phyloP scores from a whole-genome alignment of 2,329 filamentous ascomycete genomes.

The Ascochyta koolunga region DNA sequence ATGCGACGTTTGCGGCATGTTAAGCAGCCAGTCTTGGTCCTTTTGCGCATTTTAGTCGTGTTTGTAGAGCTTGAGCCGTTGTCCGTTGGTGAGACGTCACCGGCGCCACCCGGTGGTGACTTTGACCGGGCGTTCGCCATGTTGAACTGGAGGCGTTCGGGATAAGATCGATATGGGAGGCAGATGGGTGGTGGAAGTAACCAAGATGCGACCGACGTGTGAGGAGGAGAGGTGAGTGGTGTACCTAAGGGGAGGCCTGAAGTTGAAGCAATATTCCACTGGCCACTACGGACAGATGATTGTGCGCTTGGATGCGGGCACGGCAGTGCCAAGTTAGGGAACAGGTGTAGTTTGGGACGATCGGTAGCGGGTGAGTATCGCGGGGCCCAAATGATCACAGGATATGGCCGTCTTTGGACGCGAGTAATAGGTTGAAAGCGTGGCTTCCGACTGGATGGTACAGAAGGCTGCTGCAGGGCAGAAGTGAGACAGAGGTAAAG shows the following conservation, averaged over 20 bases:
- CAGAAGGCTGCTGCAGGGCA: conserved; percentile 22
- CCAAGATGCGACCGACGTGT: not conserved
- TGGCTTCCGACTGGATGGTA: conserved; percentile 21
- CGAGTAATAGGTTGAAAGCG: conserved; percentile 18
- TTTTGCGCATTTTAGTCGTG: conserved; percentile 47
- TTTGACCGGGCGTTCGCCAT: conserved; percentile 34
- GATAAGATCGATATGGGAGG: not conserved
- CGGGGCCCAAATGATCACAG: conserved; percentile 19
- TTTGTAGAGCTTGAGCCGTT: conserved; percentile 22
- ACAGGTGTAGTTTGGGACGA: conserved; percentile 25
- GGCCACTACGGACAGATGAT: conserved; percentile 26
- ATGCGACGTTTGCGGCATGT: conserved; percentile 95
- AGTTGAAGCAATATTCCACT: conserved; percentile 22
- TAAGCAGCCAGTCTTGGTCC: conserved; percentile 91
- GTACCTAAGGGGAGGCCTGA: conserved; percentile 7
- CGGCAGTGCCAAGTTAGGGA: conserved; percentile 34
- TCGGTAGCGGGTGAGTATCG: conserved; percentile 29
- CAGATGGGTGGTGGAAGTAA: not conserved
- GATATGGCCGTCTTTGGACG: conserved; percentile 10
- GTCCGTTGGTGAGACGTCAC: conserved; percentile 39
- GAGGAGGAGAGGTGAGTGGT: not conserved
- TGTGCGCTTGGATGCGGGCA: conserved; percentile 22
- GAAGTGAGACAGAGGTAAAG: conserved; percentile 10
- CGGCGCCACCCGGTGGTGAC: conserved; percentile 28
- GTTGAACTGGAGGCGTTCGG: not conserved